Evolutionary conservation across 2,329 filamentous ascomycete species (phyloP).

Genomic region (Penicillium sp.): DNA sequence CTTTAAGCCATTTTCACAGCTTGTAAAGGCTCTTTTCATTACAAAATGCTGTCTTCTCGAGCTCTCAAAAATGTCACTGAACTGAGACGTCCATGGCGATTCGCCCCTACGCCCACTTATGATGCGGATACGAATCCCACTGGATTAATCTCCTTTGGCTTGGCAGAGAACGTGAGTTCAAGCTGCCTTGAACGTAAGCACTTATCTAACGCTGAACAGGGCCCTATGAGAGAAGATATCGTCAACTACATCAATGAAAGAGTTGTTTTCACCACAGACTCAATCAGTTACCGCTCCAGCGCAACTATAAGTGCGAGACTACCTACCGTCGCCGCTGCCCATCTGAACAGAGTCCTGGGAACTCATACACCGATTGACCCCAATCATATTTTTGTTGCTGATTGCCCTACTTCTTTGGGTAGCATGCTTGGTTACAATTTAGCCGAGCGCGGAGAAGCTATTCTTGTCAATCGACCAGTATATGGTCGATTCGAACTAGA

Average conservation of each 20-base stretch:
- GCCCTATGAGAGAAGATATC: conserved; percentile 39
- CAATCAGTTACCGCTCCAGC: conserved; percentile 44
- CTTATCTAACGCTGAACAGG: conserved; percentile 21
- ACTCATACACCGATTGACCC: conserved; percentile 35
- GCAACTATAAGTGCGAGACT: conserved; percentile 40
- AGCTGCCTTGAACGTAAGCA: background rate
- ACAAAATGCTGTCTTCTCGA: conserved; percentile 30
- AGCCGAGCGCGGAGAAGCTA: conserved; percentile 46
- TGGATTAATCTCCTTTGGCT: conserved; percentile 37
- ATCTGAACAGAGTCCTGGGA: conserved; percentile 45
- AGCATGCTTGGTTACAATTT: conserved; percentile 47
- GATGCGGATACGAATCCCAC: conserved; percentile 30
- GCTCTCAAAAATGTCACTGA: conserved; percentile 23
- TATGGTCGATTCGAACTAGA: conserved; percentile 53
- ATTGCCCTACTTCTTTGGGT: conserved; percentile 43
- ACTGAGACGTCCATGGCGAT: conserved; percentile 28
- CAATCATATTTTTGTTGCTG: conserved; percentile 42
- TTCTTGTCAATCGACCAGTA: conserved; percentile 48
- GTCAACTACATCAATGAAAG: conserved; percentile 41
- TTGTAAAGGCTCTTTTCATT: background rate
- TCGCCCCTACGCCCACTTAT: conserved; percentile 25
- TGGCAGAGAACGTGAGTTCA: conserved; percentile 35
- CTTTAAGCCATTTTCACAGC: background rate
- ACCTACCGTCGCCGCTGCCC: conserved; percentile 40
- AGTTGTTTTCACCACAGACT: conserved; percentile 28